Evolutionary conservation across 257 asterid genomes (phyloP), one percentile per base, ranked within the genome.

Genomic region (Asclepias syriaca): DNA sequence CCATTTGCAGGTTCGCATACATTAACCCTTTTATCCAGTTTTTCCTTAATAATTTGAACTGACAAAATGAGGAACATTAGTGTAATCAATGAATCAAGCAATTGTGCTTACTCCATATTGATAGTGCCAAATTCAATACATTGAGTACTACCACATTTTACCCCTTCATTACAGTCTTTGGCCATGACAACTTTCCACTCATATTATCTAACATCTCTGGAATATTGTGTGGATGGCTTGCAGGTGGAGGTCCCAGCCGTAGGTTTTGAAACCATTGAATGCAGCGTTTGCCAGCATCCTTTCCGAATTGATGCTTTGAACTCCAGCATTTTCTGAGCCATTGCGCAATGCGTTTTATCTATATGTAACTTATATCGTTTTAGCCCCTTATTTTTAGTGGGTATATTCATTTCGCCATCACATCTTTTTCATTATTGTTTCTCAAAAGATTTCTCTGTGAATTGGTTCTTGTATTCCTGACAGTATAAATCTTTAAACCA

Each of bases 271-370:
- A 90, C 96, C 74, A 90, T 90, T 69, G 96, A 90, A 83, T 92
- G 96, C 85, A 84, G 96, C 37, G 93, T 92, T 39, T 92, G 98
- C 88, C 96, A 92, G 79, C 96, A 92, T 49, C 88, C 92, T 2
- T 92, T 92, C 88, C 92, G 85, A 56, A 91, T 90, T 22, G 75
- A 80, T 75, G 91, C 89, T 74, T 68, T 88, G 87, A 85, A 59
- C 27, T 70, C 70, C 59, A 21, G 74, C 37, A 8, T 34, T 65
- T 58, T 59, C 50, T 34, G 46, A 59, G 15, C 34, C 29, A 16
- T 13, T 9, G 64, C 8, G 69, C 65, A 48, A 50, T 60, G 63
- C 50, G 69, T 53, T 75, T 39, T 75, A 45, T 39, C 24, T 40
- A 32, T 64, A 46, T 40, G 37, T 29, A 34, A 34, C 51, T 49